Percentiles rank a stretch among this genome's conserved stretches.
Conservation (phyloP, 768 basidiomycete species). For the Rhizopogon salebrosus region DNA sequence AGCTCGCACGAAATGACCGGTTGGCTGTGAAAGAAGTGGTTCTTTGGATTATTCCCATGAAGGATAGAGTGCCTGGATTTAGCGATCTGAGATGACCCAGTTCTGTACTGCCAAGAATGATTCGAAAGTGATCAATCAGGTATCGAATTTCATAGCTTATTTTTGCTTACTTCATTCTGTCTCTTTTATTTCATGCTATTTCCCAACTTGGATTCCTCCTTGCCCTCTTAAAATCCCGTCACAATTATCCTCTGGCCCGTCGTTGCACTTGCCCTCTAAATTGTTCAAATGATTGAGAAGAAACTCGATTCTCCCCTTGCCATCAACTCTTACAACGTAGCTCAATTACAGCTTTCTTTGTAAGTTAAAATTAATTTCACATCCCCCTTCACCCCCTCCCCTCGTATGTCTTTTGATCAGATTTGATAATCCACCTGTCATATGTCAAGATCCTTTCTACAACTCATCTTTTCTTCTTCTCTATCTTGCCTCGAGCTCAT, state of each 20-base stretch:
- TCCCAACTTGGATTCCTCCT: conserved; percentile 7
- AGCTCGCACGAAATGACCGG: conserved; percentile 21
- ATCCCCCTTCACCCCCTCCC: conserved; percentile 4
- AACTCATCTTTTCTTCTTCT: conserved; percentile 9
- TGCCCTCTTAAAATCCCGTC: conserved; percentile 18
- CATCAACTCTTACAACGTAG: conserved; percentile 56
- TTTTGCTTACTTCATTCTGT: conserved; percentile 2
- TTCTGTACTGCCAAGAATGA: conserved; percentile 1
- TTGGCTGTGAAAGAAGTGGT: conserved; percentile 11
- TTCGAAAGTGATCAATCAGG: neutral
- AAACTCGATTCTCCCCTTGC: conserved; percentile 29
- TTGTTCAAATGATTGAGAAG: conserved; percentile 54
- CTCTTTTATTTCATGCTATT: conserved; percentile 4
- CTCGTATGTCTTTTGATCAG: conserved; percentile 1
- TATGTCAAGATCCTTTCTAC: conserved; percentile 26
- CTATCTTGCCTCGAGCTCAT: conserved; percentile 6
- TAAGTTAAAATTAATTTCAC: conserved; percentile 31
- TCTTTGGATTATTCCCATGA: conserved; percentile 24
- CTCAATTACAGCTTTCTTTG: conserved; percentile 60
- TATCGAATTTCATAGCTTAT: conserved; percentile 4
- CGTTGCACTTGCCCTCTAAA: conserved; percentile 1
- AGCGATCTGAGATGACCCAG: conserved; percentile 20
- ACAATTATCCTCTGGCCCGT: neutral
- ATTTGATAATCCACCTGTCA: conserved; percentile 20
- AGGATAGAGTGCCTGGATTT: conserved; percentile 27